Conservation (phyloP, 306 rosid species). For the Casuarina cunninghamiana region DNA sequence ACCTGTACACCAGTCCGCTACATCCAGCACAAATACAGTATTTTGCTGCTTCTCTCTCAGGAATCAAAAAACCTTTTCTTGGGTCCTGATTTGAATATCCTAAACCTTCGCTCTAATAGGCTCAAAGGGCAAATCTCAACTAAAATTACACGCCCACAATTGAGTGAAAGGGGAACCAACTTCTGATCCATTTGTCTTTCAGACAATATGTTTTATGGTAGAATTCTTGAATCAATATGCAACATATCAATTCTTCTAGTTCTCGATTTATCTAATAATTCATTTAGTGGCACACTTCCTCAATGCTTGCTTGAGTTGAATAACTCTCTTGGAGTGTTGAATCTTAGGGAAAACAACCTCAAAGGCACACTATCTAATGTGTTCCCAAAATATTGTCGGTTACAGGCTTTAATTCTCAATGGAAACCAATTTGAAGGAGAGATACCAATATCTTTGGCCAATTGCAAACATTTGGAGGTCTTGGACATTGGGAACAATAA, state of each 20-base stretch:
- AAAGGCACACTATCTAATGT: slow-evolving; percentile 17
- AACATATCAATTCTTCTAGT: slow-evolving; percentile 14
- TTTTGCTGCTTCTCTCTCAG: too few species aligned
- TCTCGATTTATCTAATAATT: slow-evolving; percentile 39
- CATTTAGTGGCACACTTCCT: slow-evolving; percentile 27
- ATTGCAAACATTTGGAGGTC: slow-evolving; percentile 31
- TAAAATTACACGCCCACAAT: not conserved
- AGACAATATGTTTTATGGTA: not conserved
- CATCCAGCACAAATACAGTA: too few species aligned
- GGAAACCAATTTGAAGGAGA: slow-evolving; percentile 27
- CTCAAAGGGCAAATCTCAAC: too few species aligned
- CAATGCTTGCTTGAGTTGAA: slow-evolving; percentile 14
- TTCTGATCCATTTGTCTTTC: not conserved
- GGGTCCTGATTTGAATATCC: too few species aligned
- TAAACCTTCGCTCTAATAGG: too few species aligned
- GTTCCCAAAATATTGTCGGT: slow-evolving; percentile 14
- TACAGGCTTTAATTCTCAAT: slow-evolving; percentile 26
- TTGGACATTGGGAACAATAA: slow-evolving; percentile 42
- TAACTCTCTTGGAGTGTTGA: slow-evolving; percentile 10
- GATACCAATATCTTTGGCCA: slow-evolving; percentile 33
- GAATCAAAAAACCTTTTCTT: too few species aligned
- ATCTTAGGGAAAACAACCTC: slow-evolving; percentile 23
- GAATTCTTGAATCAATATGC: slow-evolving; percentile 37
- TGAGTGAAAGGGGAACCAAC: too few species aligned
- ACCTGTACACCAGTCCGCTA: too few species aligned